A percentile compares a stretch with the other conserved stretches of the same genome.
These are phyloP conservation scores for Phytophthora palmivora DNA, from an alignment of 352 stramenopile genomes.

Conservation along the genomic window DNA sequence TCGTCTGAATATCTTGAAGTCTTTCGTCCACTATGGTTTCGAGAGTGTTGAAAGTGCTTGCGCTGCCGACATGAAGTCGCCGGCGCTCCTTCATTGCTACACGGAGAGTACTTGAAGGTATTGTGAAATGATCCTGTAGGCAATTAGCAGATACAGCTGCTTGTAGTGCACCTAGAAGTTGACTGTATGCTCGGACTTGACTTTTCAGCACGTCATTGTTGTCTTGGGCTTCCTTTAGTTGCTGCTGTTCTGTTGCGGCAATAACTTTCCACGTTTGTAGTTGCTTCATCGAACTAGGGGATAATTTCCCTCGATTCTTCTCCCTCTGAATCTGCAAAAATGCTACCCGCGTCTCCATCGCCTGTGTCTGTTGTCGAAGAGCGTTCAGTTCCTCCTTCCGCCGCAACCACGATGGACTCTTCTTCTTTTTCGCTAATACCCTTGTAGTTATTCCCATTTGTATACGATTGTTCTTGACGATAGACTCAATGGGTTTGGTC, in stretches of 20 bases:
- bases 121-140: no score
- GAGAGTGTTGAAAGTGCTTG: background rate
- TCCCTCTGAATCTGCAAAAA: conserved; percentile 2
- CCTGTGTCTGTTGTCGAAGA: conserved; percentile 4
- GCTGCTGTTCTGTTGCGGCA: background rate
- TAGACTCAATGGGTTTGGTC: no score
- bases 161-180: background rate
- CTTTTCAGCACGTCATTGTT: background rate
- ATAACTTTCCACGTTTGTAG: background rate
- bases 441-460: no score
- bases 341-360: background rate
- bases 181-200: background rate
- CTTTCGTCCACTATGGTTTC: conserved; percentile 3
- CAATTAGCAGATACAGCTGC: no score
- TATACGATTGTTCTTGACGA: no score
- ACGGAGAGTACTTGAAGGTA: background rate
- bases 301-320: no score
- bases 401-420: conserved; percentile 14
- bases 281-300: no score
- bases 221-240: background rate
- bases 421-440: background rate
- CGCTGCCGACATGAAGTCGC: no score
- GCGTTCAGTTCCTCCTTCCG: conserved; percentile 6
- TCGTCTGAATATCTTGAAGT: background rate
- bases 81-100: background rate